Evolutionary conservation across 139 green algal species (phyloP).

Genomic region (Chlamydomonas sphaeroides): DNA sequence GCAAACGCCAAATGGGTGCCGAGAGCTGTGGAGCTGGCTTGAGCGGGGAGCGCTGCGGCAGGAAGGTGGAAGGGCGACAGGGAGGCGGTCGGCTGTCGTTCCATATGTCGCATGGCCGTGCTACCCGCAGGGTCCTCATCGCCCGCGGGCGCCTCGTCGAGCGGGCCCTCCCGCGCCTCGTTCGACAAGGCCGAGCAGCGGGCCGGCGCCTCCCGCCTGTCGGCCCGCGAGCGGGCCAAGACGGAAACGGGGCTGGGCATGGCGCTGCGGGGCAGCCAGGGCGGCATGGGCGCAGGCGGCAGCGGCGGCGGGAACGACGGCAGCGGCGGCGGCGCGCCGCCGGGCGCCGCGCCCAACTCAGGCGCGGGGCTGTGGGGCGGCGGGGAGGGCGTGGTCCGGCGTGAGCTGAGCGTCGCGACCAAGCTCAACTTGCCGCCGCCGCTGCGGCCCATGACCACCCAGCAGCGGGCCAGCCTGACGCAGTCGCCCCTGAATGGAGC

Average conservation of each 20-base stretch:
- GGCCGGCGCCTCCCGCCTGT: not conserved
- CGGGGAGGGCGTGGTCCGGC: conserved; percentile 33
- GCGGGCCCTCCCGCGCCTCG: conserved; percentile 20
- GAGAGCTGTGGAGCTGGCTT: too few species aligned
- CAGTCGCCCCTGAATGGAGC: not conserved
- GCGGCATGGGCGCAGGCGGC: not conserved
- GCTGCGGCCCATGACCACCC: conserved; percentile 25
- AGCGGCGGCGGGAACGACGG: not conserved
- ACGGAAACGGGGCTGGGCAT: conserved; percentile 42
- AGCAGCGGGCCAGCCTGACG: not conserved
- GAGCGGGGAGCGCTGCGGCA: too few species aligned
- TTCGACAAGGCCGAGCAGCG: conserved; percentile 8
- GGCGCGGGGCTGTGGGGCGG: conserved; percentile 17
- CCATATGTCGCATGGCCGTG: not conserved
- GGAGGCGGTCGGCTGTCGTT: too few species aligned
- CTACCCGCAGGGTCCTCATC: not conserved
- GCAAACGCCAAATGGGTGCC: too few species aligned
- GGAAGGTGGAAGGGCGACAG: too few species aligned
- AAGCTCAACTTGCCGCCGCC: conserved; percentile 58
- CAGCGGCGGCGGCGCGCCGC: not conserved
- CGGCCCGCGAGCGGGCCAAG: conserved; percentile 26
- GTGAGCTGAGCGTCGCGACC: conserved; percentile 47
- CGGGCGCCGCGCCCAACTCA: too few species aligned
- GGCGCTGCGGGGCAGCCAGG: not conserved
- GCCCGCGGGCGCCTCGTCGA: conserved; percentile 1